Evolutionary conservation across 371 early-diverging fungal species (phyloP).

Genomic region (Mucor mucedo): DNA sequence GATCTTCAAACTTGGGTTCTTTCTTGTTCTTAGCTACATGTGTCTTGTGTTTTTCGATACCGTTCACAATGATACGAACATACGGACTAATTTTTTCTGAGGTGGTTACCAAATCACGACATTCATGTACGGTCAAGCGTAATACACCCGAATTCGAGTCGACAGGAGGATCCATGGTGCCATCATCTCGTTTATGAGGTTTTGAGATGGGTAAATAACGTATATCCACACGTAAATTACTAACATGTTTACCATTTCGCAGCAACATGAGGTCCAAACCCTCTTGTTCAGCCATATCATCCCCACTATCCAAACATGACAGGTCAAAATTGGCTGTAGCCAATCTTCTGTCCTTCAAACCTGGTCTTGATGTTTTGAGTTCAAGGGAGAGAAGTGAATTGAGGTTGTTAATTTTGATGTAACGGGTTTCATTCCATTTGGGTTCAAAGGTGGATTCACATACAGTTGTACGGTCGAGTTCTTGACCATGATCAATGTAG

Average conservation of each 20-base stretch:
- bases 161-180: slow-evolving; percentile 51
- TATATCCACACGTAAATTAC: slow-evolving; percentile 61
- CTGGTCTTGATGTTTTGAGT: slow-evolving; percentile 36
- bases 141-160: slow-evolving; percentile 67
- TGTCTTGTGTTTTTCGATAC: slow-evolving; percentile 47
- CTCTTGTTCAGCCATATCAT: slow-evolving; percentile 45
- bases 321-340: slow-evolving; percentile 59
- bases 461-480: slow-evolving; percentile 67
- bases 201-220: slow-evolving; percentile 67
- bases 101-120: slow-evolving; percentile 41
- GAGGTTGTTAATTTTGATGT: slow-evolving; percentile 62
- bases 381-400: slow-evolving; percentile 56
- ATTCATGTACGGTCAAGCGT: slow-evolving; percentile 57
- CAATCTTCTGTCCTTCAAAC: slow-evolving; percentile 44
- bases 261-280: slow-evolving; percentile 43
- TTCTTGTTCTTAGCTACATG: slow-evolving; percentile 44
- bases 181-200: slow-evolving; percentile 49
- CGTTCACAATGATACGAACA: slow-evolving; percentile 55
- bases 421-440: slow-evolving; percentile 65
- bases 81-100: slow-evolving; percentile 39
- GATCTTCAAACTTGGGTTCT: slow-evolving; percentile 56
- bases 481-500: slow-evolving; percentile 76
- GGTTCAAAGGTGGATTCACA: slow-evolving; percentile 64
- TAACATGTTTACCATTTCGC: slow-evolving; percentile 57
- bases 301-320: slow-evolving; percentile 51